Evolutionary conservation across 441 rosid genomes (phyloP), one percentile per base, ranked within the genome.

Genomic region (Theobroma grandiflorum): DNA sequence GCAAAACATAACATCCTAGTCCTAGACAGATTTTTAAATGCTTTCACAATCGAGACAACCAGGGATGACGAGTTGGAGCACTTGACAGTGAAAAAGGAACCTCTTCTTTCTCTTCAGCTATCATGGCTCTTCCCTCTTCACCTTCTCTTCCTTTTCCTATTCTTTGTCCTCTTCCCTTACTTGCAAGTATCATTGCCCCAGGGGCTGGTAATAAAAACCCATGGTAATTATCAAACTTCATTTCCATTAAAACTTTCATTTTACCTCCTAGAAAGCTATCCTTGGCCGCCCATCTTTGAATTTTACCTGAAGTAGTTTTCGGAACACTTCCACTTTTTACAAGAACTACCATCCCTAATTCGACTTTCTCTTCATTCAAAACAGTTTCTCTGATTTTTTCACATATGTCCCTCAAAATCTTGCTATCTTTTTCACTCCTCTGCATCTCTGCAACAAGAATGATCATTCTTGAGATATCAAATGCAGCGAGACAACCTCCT

Each of bases 281-380:
- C 81, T 87, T 87, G 14, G 91, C 86, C 8, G 82, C 83, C 93
- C 93, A 90, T 78, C 96, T 88, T 61, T 86, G 88, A 52, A 89
- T 55, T 85, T 89, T 92, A 4, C 96, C 93, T 1, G 96, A 92
- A 43, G 91, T 90, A 15, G 94, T 89, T 84, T 87, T 92, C 0
- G 91, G 92, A 50, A 90, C 81, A 26, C 79, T 61, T 42, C 89
- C 89, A 42, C 83, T 61, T 70, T 61, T 82, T 7, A 86, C 94
- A 40, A 92, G 89, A 67, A 90, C 84, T 64, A 90, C 88, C 67
- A 79, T 6, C 42, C 90, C 93, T 22, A 91, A 22, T 31, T 84
- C 88, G 2, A 85, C 80, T 37, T 70, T 49, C 74, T 89, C 90
- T 66, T 78, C 81, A 15, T 84, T 58, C 85, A 47, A 43, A 42